phyloP scores from a whole-genome alignment of 805 yeast genomes.

The Ogataea degrootiae region DNA sequence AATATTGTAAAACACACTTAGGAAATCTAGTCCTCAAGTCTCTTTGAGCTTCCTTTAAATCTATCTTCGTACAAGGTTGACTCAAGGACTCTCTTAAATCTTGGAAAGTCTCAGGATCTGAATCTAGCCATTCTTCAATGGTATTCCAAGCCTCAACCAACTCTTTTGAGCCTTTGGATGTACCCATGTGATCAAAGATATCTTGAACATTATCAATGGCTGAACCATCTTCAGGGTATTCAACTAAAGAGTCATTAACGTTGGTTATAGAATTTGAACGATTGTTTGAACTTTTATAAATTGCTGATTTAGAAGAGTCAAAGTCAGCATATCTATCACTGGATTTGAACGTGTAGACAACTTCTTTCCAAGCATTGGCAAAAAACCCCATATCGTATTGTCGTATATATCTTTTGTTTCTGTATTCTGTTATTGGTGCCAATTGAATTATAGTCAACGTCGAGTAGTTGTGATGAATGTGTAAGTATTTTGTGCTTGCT shows the following conservation, averaged over 20 bases:
- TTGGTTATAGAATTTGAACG: slow-evolving; percentile 21
- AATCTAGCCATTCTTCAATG: slow-evolving; percentile 40
- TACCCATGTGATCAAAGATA: slow-evolving; percentile 29
- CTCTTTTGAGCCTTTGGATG: slow-evolving; percentile 65
- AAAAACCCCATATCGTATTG: not conserved
- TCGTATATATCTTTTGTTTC: too few relatives aligned
- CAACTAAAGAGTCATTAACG: slow-evolving; percentile 11
- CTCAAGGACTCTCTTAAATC: slow-evolving; percentile 61
- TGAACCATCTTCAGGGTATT: slow-evolving; percentile 22
- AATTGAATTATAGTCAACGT: too few relatives aligned
- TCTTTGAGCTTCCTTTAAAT: slow-evolving; percentile 70
- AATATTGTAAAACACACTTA: slow-evolving; percentile 66
- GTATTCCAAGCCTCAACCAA: slow-evolving; percentile 76
- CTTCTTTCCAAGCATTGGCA: slow-evolving; percentile 46
- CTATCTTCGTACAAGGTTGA: slow-evolving; percentile 65
- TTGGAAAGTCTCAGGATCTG: slow-evolving; percentile 68
- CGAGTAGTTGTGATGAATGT: too few relatives aligned
- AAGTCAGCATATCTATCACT: slow-evolving; percentile 69
- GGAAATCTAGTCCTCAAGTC: slow-evolving; percentile 73
- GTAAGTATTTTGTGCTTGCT: too few relatives aligned
- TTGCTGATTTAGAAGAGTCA: slow-evolving; percentile 37
- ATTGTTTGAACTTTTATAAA: slow-evolving; percentile 5
- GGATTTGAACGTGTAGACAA: slow-evolving; percentile 59
- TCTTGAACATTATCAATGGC: slow-evolving; percentile 26
- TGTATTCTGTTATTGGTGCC: too few relatives aligned